Base-by-base conservation (phyloP, 192 early-diverging fungal species). In the Powellomyces hirtus region DNA sequence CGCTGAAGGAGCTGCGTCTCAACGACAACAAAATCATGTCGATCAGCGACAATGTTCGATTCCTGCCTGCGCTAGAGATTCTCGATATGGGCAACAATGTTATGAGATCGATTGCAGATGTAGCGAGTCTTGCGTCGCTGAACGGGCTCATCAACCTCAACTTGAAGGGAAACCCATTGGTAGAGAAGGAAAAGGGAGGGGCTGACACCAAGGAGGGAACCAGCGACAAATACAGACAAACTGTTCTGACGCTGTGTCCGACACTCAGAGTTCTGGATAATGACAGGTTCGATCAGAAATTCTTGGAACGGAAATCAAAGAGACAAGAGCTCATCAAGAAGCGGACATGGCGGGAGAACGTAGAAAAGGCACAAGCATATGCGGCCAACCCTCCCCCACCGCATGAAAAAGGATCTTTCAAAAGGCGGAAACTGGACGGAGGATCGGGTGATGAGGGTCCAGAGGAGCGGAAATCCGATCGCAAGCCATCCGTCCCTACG, bases 1-100 rank as follows among this genome's bases (percentile, higher is more conserved):
- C 79, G 35, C 75, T 95, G 2, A 85, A 87, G 65, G 91, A 95
- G 65, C 66, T 93, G 26, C 73, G 91, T 40, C 68, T 95, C 45
- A 88, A 86, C 59, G 86, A 93, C 66, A 93, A 93, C 78, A 84
- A 85, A 56, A 81, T 94, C 44, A 33, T 76, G 29, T 66, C 75
- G 11, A 70, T 91, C 13, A 86, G 87, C 8, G 87, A 88, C 35
- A 70, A 81, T 18, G 67, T 90, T 4, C 62, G 62, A 22, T 59
- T 16, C 22, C 65, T 72, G 10, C 66, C 66, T 4, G 45, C 57
- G 82, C 72, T 94, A 38, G 87, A 88, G 55, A 87, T 89, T 29
- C 52, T 93, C 42, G 91, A 94, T 72, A 57, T 94, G 10, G 91
- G 89, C 13, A 81, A 82, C 57, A 94, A 94, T 64, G 50, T 81